Conservation (phyloP, 2,329 filamentous ascomycete genomes). For the Septoria petroselini region DNA sequence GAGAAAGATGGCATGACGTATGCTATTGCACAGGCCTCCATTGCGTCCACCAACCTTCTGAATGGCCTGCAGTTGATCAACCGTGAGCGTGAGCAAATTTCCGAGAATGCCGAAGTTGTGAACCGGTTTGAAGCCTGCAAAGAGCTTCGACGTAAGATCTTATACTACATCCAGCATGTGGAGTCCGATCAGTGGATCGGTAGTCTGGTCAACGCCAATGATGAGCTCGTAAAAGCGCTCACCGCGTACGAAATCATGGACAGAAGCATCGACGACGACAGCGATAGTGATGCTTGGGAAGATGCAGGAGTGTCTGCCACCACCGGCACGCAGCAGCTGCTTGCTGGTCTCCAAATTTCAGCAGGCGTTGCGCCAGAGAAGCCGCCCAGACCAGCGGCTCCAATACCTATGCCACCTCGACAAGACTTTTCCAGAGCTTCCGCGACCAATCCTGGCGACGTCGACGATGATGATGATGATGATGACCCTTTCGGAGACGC, state of each 20-base stretch:
- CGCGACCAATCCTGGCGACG: conserved; percentile 28
- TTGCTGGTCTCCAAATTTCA: conserved; percentile 46
- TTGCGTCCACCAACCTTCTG: conserved; percentile 84
- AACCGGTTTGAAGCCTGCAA: conserved; percentile 84
- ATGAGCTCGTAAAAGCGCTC: conserved; percentile 87
- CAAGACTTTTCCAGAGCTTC: conserved; percentile 26
- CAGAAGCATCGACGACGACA: conserved; percentile 72
- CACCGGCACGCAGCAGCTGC: conserved; percentile 40
- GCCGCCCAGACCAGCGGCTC: conserved; percentile 46
- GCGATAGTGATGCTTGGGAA: conserved; percentile 60
- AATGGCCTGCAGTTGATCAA: conserved; percentile 90
- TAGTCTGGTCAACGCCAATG: conserved; percentile 86
- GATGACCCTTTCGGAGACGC: conserved; percentile 84
- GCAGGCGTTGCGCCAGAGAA: conserved; percentile 47
- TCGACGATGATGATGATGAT: conserved; percentile 51
- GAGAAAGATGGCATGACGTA: conserved; percentile 85
- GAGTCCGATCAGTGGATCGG: conserved; percentile 91
- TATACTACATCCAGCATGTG: conserved; percentile 89
- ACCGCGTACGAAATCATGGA: conserved; percentile 96
- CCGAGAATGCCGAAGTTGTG: conserved; percentile 72
- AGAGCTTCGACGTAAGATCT: conserved; percentile 72
- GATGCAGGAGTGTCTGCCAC: conserved; percentile 13
- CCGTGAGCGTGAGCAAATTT: conserved; percentile 81
- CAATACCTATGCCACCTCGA: conserved; percentile 40
- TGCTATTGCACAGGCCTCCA: conserved; percentile 82